Evolutionary conservation across 352 stramenopile genomes (phyloP), one percentile per base, ranked within the genome.

Genomic region (Phytophthora litchii): DNA sequence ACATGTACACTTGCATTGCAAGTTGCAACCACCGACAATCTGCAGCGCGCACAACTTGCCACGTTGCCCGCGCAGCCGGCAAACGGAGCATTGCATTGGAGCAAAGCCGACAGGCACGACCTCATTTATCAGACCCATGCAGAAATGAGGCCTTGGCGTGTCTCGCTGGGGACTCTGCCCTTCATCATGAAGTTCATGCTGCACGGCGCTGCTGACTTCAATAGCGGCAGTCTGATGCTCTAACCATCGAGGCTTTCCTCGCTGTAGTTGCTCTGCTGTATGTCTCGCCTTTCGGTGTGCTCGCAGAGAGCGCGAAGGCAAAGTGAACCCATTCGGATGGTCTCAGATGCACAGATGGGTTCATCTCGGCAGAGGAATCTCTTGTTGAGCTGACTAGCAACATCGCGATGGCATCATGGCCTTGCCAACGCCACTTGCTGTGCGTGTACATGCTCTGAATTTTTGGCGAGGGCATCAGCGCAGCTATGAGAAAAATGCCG

Each of bases 401-500:
- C n/a, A n/a, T n/a, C n/a, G 46, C 31, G 43, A 54, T 43, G 19
- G 31, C 46, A 19, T 27, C 38, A 17, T 19, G 19, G 37, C 27
- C 4, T 27, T 27, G 23, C 17, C 4, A 53, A 11, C 14, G 19
- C 34, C 12, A n/a, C n/a, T n/a, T n/a, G n/a, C n/a, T n/a, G 7
- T 36, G 47, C 46, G 12, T 27, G 23, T 27, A 32, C 20, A 8
- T 8, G 20, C 19, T 10, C 29, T 46, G 20, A 59, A 45, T 44
- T 60, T 54, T 60, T 46, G 19, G 21, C 51, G 29, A 36, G 9
- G 17, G 51, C 43, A 62, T 53, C 53, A 54, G 44, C 54, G 44
- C 20, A 62, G 54, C 44, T 43, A 48, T 62, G 54, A 34, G 54
- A 62, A 61, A 60, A 61, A 61, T 43, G 43, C 21, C 1, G 49